Conservation (phyloP, 2,329 filamentous ascomycete species). For the Fusarium zealandicum region DNA sequence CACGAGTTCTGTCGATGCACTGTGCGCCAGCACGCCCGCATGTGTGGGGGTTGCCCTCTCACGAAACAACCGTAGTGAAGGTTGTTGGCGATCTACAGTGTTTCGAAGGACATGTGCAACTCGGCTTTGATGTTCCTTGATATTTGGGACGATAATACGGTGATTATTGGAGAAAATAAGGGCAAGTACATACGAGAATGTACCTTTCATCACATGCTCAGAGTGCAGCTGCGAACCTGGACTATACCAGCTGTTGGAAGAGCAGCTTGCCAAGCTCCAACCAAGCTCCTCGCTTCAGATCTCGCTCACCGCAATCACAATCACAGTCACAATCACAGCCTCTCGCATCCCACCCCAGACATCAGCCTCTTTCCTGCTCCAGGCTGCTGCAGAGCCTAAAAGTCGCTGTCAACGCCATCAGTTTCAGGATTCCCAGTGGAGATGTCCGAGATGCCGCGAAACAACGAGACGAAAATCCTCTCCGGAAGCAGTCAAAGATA, state of each 20-base stretch:
- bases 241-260: neutral
- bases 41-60: conserved; percentile 3
- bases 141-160: neutral
- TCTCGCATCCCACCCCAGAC: neutral
- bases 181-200: neutral
- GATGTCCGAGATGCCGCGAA: neutral
- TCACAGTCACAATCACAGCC: conserved; percentile 3
- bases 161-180: neutral
- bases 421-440: conserved; percentile 13
- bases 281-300: neutral
- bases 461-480: conserved; percentile 3
- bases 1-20: neutral
- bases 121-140: conserved; percentile 12
- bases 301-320: neutral
- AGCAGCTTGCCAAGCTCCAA: neutral
- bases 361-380: too few species aligned
- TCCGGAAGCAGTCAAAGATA: conserved; percentile 6
- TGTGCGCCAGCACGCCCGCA: neutral
- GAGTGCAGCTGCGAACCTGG: too few species aligned
- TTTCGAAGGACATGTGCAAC: conserved; percentile 22
- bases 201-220: conserved; percentile 6
- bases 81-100: neutral
- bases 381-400: conserved; percentile 1
- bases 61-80: too few species aligned
- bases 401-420: neutral